A percentile compares a stretch with the other conserved stretches of the same genome.
Conservation (phyloP, 208 protist genomes). For the Trypanosoma boissoni region DNA sequence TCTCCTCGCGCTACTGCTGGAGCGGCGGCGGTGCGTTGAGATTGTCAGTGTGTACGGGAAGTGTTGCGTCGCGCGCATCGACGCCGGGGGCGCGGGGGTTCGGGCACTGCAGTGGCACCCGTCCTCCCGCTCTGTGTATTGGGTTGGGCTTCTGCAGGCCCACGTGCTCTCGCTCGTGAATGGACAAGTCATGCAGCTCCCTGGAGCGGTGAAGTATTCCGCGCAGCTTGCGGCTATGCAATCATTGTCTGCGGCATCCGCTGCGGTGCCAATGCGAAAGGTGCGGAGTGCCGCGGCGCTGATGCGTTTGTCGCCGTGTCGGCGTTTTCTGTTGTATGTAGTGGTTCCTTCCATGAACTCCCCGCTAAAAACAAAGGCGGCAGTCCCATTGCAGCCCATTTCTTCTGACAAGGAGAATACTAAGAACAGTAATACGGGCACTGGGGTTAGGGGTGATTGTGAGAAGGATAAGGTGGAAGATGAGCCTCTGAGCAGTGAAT, state of each 20-base stretch:
- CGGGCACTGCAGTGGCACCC: conserved; percentile 26
- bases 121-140: conserved; percentile 27
- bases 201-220: conserved; percentile 27
- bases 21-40: conserved; percentile 12
- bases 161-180: conserved; percentile 27
- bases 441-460: neutral
- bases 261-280: neutral
- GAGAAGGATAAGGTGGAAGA: neutral
- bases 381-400: too few species aligned
- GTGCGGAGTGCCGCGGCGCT: conserved; percentile 19
- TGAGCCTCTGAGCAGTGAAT: conserved; percentile 19
- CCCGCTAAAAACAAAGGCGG: conserved; percentile 1
- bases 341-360: conserved; percentile 12
- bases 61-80: conserved; percentile 27
- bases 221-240: conserved; percentile 7
- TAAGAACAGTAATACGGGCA: too few species aligned
- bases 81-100: conserved; percentile 19
- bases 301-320: conserved; percentile 24
- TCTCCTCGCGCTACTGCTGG: conserved; percentile 17
- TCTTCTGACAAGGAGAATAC: too few species aligned
- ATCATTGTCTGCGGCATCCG: neutral
- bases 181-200: conserved; percentile 24
- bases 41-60: conserved; percentile 32
- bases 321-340: conserved; percentile 27
- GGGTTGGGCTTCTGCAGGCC: conserved; percentile 20